Evolutionary conservation across 257 asterid species (phyloP).

Genomic region (Nicotiana tomentosiformis): DNA sequence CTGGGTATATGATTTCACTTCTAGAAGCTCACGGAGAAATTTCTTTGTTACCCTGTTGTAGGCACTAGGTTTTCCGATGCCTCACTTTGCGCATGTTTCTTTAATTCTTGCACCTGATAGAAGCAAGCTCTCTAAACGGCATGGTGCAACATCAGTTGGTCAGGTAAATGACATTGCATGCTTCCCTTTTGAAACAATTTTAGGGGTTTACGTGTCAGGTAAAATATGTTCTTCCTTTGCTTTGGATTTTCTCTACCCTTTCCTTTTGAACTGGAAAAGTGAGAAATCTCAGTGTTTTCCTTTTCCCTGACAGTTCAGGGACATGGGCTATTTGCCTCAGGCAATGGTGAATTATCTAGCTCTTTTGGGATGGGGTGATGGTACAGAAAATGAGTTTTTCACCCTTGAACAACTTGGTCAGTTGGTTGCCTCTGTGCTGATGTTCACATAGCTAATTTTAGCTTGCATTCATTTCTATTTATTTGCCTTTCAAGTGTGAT

Average conservation of each 20-base stretch:
- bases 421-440: conserved; percentile 21
- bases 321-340: conserved; percentile 82
- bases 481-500: background rate
- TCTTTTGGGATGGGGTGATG: conserved; percentile 98
- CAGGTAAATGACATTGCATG: conserved; percentile 51
- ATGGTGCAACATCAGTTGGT: conserved; percentile 98
- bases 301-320: conserved; percentile 65
- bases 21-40: conserved; percentile 26
- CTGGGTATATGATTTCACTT: conserved; percentile 5
- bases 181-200: conserved; percentile 13
- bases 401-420: conserved; percentile 79
- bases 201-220: background rate
- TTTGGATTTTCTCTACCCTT: conserved; percentile 1
- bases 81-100: conserved; percentile 90
- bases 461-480: background rate
- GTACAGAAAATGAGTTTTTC: conserved; percentile 88
- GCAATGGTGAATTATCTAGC: conserved; percentile 96
- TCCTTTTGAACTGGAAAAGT: background rate
- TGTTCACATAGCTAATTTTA: conserved; percentile 3
- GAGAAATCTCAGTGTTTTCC: conserved; percentile 14
- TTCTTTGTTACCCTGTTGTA: conserved; percentile 20
- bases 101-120: conserved; percentile 92
- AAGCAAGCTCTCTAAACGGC: conserved; percentile 96
- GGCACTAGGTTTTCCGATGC: conserved; percentile 90
- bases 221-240: background rate